Evolutionary conservation across 1,284 basidiomycete species (phyloP).

Genomic region (Sanghuangporus weigelae): DNA sequence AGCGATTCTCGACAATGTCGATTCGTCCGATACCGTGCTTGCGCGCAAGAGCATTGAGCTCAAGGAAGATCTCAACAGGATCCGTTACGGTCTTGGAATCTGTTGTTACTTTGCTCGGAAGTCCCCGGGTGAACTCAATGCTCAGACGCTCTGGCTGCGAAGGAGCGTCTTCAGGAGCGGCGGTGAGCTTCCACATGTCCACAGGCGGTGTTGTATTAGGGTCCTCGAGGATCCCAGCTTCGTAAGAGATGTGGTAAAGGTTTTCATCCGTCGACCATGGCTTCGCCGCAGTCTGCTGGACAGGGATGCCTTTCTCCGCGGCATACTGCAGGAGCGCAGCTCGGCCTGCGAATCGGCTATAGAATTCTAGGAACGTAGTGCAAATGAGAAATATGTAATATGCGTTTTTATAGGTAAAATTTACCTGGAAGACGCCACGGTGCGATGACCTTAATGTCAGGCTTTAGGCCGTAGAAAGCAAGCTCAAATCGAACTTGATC

Average conservation of each 20-base stretch:
- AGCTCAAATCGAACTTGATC: conserved; percentile 99
- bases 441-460: conserved; percentile 98
- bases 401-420: not conserved
- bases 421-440: conserved; percentile 93
- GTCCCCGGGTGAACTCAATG: conserved; percentile 83
- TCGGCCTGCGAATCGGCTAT: conserved; percentile 95
- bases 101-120: conserved; percentile 78
- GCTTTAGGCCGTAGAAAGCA: conserved; percentile 98
- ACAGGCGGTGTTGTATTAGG: conserved; percentile 90
- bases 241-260: conserved; percentile 99
- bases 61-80: conserved; percentile 92
- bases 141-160: conserved; percentile 74
- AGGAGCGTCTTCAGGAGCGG: conserved; percentile 81
- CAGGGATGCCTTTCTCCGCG: conserved; percentile 85
- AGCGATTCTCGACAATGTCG: conserved; percentile 99
- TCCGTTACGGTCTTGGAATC: conserved; percentile 70
- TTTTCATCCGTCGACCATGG: conserved; percentile 99
- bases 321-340: conserved; percentile 91
- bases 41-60: conserved; percentile 87
- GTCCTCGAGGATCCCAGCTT: conserved; percentile 98
- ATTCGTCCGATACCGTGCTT: conserved; percentile 95
- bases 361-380: conserved; percentile 67
- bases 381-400: not conserved
- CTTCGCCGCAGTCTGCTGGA: conserved; percentile 93
- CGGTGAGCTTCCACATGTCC: conserved; percentile 99